These are phyloP conservation scores for Pterocarpus macrocarpus DNA, from an alignment of 306 rosid species.

Conservation along the genomic window DNA sequence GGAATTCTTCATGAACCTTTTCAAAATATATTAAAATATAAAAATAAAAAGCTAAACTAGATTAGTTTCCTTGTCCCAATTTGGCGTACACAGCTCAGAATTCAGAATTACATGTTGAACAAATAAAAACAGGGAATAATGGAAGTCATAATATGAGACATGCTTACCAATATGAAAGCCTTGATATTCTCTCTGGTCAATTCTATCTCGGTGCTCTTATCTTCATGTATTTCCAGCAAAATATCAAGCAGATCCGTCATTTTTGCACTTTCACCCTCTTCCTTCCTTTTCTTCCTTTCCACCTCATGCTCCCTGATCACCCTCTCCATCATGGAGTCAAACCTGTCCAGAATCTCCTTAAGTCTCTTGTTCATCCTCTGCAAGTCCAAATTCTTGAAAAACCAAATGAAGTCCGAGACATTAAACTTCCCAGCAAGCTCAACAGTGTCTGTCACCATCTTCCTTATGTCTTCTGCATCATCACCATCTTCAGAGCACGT, in stretches of 20 bases:
- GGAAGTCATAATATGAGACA: not conserved
- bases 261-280: conserved; percentile 17
- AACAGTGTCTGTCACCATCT: conserved; percentile 53
- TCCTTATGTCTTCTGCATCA: conserved; percentile 56
- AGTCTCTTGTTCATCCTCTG: conserved; percentile 57
- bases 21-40: too few relatives aligned
- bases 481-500: conserved; percentile 46
- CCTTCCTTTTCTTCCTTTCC: conserved; percentile 35
- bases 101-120: too few relatives aligned
- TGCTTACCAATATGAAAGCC: conserved; percentile 69
- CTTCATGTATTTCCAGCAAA: conserved; percentile 58
- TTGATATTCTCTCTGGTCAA: conserved; percentile 65
- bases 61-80: not conserved
- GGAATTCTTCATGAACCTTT: not conserved
- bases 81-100: too few relatives aligned
- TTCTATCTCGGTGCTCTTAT: conserved; percentile 55
- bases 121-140: not conserved
- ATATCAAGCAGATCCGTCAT: conserved; percentile 63
- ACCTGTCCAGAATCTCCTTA: conserved; percentile 47
- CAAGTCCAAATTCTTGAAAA: conserved; percentile 63
- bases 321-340: conserved; percentile 66
- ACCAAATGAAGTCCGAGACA: conserved; percentile 64
- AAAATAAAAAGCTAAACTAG: too few relatives aligned
- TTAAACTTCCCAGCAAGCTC: conserved; percentile 61
- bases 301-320: conserved; percentile 58